A percentile compares a stretch with the other conserved stretches of the same genome.
These are phyloP conservation scores for Sequoiadendron giganteum DNA, from an alignment of 75 land plant genomes.

Conservation along the genomic window DNA sequence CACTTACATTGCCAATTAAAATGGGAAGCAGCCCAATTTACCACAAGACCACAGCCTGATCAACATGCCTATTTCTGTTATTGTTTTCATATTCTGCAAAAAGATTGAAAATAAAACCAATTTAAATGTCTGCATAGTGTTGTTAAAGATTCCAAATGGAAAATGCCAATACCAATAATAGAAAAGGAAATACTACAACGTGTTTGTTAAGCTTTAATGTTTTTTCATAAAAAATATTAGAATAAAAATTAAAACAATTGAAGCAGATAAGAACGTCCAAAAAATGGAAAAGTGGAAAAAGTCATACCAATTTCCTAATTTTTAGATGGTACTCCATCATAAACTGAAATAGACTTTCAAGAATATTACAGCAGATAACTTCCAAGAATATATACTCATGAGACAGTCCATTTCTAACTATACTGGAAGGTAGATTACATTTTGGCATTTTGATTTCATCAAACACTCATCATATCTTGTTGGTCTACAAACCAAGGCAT, in stretches of 20 bases:
- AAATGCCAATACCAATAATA: background rate
- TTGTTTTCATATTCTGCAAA: background rate
- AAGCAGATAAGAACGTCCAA: background rate
- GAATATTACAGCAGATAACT: background rate
- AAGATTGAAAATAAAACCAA: background rate
- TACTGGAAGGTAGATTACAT: background rate
- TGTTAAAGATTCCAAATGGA: background rate
- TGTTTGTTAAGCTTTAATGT: background rate
- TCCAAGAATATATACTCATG: background rate
- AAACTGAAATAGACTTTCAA: background rate
- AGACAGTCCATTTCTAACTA: background rate
- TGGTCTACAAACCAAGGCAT: background rate
- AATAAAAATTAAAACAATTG: background rate
- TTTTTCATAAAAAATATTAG: background rate
- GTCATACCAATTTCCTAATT: background rate
- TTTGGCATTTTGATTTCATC: background rate
- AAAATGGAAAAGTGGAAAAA: background rate
- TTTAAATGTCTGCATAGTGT: background rate
- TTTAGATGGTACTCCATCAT: background rate
- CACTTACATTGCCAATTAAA: background rate
- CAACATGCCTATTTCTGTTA: background rate
- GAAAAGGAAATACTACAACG: background rate
- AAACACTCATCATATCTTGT: background rate
- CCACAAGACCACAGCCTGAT: background rate
- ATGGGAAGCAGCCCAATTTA: background rate